Evolutionary conservation across 805 yeast species (phyloP).

Genomic region (Saturnispora sekii): DNA sequence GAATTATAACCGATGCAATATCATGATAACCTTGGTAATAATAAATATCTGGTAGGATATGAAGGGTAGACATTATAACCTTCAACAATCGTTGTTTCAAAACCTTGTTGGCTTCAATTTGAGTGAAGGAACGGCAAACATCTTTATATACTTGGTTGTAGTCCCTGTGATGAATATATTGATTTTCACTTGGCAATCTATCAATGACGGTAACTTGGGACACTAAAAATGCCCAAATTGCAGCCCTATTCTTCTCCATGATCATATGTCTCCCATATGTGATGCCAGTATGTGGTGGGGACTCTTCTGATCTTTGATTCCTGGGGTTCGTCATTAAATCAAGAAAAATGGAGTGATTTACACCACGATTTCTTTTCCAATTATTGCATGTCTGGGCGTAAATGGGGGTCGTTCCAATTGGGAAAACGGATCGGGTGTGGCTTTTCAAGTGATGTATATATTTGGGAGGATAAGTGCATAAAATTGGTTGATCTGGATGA

Average conservation of each 20-base stretch:
- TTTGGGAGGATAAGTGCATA: constrained; percentile 26
- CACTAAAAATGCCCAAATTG: constrained; percentile 45
- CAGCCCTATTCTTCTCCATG: constrained; percentile 27
- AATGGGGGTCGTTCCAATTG: constrained; percentile 8
- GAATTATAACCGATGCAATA: constrained; percentile 55
- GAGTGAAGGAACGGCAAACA: constrained; percentile 59
- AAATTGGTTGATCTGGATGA: constrained; percentile 41
- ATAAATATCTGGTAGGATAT: constrained; percentile 49
- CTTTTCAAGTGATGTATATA: constrained; percentile 33
- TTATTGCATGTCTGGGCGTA: neutral
- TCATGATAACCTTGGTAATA: constrained; percentile 96
- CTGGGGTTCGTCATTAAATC: neutral
- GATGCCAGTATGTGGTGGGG: neutral
- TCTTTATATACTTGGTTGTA: constrained; percentile 76
- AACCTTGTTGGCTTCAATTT: constrained; percentile 21
- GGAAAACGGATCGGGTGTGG: constrained; percentile 31
- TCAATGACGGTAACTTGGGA: neutral
- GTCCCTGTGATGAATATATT: constrained; percentile 42
- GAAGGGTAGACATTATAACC: constrained; percentile 44
- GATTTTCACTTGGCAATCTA: neutral
- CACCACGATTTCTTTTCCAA: neutral
- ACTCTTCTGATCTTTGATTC: too few relatives aligned
- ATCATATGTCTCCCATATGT: constrained; percentile 26
- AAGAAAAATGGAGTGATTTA: too few relatives aligned
- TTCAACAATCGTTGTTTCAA: constrained; percentile 33